These are phyloP conservation scores for Berkeleyomyces rouxiae DNA, from an alignment of 2,329 filamentous ascomycete genomes.

Conservation along the genomic window DNA sequence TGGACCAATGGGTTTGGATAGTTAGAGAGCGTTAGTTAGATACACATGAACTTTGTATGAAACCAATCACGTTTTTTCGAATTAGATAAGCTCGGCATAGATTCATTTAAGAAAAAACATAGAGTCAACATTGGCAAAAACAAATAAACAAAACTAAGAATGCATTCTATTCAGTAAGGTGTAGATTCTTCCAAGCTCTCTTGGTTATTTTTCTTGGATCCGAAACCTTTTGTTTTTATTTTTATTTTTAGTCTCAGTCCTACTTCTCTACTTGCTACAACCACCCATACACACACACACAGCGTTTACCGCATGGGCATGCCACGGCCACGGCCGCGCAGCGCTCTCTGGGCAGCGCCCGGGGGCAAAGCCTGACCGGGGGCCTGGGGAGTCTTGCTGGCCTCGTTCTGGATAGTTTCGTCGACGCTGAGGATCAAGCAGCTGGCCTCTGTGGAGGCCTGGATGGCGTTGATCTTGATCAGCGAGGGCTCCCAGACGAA, in stretches of 20 bases:
- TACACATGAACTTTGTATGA: neutral
- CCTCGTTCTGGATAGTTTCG: constrained; percentile 97
- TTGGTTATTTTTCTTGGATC: constrained; percentile 7
- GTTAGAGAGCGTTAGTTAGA: neutral
- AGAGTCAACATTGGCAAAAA: neutral
- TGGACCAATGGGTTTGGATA: no score
- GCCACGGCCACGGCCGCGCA: constrained; percentile 67
- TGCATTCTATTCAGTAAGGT: constrained; percentile 6
- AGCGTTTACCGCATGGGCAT: constrained; percentile 62
- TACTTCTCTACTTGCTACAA: neutral
- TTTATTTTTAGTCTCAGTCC: constrained; percentile 1
- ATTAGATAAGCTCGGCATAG: no score
- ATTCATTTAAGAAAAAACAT: neutral
- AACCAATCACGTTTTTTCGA: no score
- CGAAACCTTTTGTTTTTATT: neutral
- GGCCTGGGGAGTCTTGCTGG: constrained; percentile 69
- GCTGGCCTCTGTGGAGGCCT: constrained; percentile 86
- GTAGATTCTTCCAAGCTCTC: constrained; percentile 11
- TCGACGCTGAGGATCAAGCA: constrained; percentile 94
- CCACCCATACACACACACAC: neutral
- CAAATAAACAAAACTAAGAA: constrained; percentile 1
- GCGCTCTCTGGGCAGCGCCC: constrained; percentile 73
- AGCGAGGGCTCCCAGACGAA: constrained; percentile 97
- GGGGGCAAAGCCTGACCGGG: constrained; percentile 59
- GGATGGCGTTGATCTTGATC: constrained; percentile 93